Conservation (phyloP, 1,139 yeast genomes). For the Scheffersomyces lignicola region DNA sequence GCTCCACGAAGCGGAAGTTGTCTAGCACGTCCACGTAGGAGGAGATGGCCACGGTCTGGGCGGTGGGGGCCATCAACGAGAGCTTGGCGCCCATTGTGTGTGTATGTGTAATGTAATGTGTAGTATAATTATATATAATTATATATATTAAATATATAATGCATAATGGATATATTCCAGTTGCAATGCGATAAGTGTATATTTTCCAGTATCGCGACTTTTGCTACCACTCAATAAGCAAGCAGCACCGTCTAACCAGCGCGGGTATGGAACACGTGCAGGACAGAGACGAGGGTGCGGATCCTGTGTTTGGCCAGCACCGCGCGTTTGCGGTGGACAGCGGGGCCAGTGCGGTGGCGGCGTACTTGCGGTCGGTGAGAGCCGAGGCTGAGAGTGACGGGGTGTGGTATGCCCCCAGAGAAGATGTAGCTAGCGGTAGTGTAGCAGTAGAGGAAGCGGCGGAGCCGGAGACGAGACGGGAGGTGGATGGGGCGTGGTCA, state of each 20-base stretch:
- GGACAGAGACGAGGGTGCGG: slow-evolving; percentile 6
- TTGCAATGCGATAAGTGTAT: too few relatives aligned
- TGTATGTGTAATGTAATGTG: too few relatives aligned
- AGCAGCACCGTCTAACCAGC: neutral
- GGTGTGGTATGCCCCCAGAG: slow-evolving; percentile 10
- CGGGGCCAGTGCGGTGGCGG: slow-evolving; percentile 19
- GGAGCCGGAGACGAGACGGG: slow-evolving; percentile 7
- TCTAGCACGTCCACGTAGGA: slow-evolving; percentile 82
- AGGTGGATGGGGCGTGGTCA: slow-evolving; percentile 7
- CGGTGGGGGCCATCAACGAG: slow-evolving; percentile 83
- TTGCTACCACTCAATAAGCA: slow-evolving; percentile 1
- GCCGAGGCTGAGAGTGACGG: slow-evolving; percentile 29
- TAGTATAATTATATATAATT: too few relatives aligned
- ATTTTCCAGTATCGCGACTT: too few relatives aligned
- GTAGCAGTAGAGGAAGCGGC: slow-evolving; percentile 3
- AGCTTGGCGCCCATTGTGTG: slow-evolving; percentile 77
- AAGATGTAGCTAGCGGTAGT: neutral
- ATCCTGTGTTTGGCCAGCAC: slow-evolving; percentile 23
- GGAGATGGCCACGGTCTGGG: slow-evolving; percentile 88
- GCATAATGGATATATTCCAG: too few relatives aligned
- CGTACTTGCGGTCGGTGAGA: slow-evolving; percentile 30
- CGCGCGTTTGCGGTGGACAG: slow-evolving; percentile 23
- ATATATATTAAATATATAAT: too few relatives aligned
- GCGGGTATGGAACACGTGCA: neutral
- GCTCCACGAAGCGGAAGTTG: slow-evolving; percentile 69